Evolutionary conservation across 2,329 filamentous ascomycete genomes (phyloP), one percentile per base, ranked within the genome.

Genomic region (Hymenoscyphus repandus): DNA sequence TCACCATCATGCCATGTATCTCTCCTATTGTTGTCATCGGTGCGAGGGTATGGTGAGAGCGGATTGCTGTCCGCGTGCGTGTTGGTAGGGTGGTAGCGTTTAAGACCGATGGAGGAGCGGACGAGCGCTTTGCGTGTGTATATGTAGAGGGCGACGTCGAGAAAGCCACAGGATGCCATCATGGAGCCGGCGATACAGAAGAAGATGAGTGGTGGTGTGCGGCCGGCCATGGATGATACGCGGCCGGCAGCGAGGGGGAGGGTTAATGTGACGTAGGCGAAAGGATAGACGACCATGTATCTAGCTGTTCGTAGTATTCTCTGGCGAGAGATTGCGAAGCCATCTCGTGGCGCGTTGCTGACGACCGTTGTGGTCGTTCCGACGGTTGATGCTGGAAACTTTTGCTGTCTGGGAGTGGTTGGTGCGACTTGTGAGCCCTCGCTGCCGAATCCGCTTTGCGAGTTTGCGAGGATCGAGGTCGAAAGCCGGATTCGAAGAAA

Each of bases 221-320:
- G 45, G 20, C 70, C 69, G 5, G 69, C 67, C 72, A 77, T 75
- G 37, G 66, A 66, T 46, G 70, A 69, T 67, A 77, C 75, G 33
- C 75, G 67, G n/a, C 71, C 71, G 1, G 70, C 70, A 34, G 73
- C 74, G n/a, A 78, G 67, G 1, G 76, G 76, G 0, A 78, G 62
- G 0, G 75, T 78, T 54, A 75, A 70, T 4, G 74, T 55, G 30
- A 77, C 69, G 58, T 78, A 78, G 37, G 75, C 69, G 47, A 73
- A 58, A 0, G 75, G 75, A 52, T 78, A 79, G 5, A 73, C 66
- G 45, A 75, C 70, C 75, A 79, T 78, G 40, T 76, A 69, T 47
- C 72, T 70, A 1, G 75, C 69, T 40, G 75, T 72, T 20, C 66
- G 64, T 38, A 63, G 45, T 34, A 63, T 59, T 22, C 54, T 53